These are phyloP conservation scores for Pseudonectria foliicola DNA, from an alignment of 2,329 filamentous ascomycete genomes.

Conservation along the genomic window DNA sequence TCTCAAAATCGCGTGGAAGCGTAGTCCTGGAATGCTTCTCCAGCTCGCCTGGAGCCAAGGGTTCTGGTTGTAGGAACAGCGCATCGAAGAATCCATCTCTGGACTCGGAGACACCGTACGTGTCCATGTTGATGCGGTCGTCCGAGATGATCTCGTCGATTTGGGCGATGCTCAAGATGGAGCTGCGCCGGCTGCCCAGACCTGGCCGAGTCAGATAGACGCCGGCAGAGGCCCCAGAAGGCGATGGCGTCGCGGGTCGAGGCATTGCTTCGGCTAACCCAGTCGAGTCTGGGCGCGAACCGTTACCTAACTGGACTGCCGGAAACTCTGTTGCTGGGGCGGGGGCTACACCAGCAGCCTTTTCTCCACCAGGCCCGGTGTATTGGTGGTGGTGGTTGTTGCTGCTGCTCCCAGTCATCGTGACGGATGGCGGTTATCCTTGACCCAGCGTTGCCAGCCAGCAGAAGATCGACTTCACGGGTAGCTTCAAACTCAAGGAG, in stretches of 20 bases:
- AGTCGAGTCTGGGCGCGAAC: slow-evolving; percentile 13
- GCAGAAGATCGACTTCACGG: no score
- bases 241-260: slow-evolving; percentile 5
- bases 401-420: no score
- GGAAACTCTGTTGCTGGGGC: neutral
- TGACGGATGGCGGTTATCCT: no score
- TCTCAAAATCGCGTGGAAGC: slow-evolving; percentile 39
- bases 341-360: no score
- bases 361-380: no score
- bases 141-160: slow-evolving; percentile 28
- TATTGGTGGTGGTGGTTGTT: no score
- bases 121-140: slow-evolving; percentile 29
- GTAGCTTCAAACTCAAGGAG: no score
- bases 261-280: slow-evolving; percentile 10
- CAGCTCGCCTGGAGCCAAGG: slow-evolving; percentile 31
- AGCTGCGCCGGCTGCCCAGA: slow-evolving; percentile 21
- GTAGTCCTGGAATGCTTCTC: slow-evolving; percentile 35
- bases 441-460: no score
- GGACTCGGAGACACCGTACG: slow-evolving; percentile 36
- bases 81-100: slow-evolving; percentile 43
- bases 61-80: slow-evolving; percentile 37
- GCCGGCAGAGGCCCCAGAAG: slow-evolving; percentile 3
- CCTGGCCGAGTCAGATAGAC: slow-evolving; percentile 12
- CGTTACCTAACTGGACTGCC: neutral
- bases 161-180: slow-evolving; percentile 24